Evolutionary conservation across 441 rosid species (phyloP).

Genomic region (Rhodomyrtus psidioides): DNA sequence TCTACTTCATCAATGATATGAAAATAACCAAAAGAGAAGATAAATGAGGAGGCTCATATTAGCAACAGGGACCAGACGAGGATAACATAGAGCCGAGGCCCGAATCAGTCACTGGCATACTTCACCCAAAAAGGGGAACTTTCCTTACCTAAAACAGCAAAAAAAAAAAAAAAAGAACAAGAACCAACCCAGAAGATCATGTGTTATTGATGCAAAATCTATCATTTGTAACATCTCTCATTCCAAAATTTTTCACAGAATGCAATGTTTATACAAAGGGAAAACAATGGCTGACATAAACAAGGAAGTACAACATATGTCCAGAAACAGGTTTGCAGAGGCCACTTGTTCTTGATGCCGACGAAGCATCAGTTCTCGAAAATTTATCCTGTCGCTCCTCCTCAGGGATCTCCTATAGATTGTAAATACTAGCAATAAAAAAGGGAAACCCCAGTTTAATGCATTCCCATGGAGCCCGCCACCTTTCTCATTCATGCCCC

Average conservation of each 20-base stretch:
- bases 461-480: conserved; percentile 20
- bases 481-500: conserved; percentile 18
- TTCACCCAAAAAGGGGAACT: neutral
- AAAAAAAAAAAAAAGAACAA: neutral
- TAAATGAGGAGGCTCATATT: neutral
- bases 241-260: conserved; percentile 46
- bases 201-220: neutral
- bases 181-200: neutral
- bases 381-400: conserved; percentile 13
- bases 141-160: neutral
- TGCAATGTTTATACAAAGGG: conserved; percentile 35
- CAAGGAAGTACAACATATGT: conserved; percentile 33
- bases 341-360: conserved; percentile 13
- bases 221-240: conserved; percentile 2
- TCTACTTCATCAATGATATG: neutral
- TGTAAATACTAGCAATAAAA: neutral
- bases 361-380: conserved; percentile 9
- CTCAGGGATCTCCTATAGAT: neutral
- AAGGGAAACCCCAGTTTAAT: conserved; percentile 1
- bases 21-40: neutral
- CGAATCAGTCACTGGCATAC: neutral
- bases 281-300: conserved; percentile 16
- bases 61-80: neutral
- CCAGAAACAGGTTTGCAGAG: conserved; percentile 14
- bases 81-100: neutral